Evolutionary conservation across 441 rosid species (phyloP), one percentile per base, ranked within the genome.

Genomic region (Adansonia gregorii): DNA sequence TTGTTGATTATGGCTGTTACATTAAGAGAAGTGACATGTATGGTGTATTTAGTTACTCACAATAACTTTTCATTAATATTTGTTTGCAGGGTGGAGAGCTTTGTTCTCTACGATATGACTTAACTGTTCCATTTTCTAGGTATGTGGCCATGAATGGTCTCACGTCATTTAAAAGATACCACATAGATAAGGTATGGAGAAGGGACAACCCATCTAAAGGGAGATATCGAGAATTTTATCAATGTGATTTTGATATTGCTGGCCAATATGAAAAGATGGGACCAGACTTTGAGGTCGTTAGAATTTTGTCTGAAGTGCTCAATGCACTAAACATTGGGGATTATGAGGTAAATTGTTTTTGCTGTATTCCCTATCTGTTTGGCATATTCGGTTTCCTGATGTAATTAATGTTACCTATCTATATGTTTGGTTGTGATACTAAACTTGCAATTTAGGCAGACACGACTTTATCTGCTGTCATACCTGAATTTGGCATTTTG

Each of bases 141-240:
- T 90, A 86, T 80, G 93, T 96, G 87, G 99, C 98, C 68, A 91
- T 93, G 95, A 93, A 96, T 85, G 93, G 97, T 67, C 84, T 89
- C 80, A 88, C 92, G 8, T 89, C 97, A 43, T 88, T 93, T 73
- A 94, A 88, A 87, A 86, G 98, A 77, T 88, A 94, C 85, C 97
- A 94, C 80, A 90, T 96, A 82, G 98, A 93, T 49, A 93, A 94
- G 78, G 97, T 93, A 49, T 93, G 93, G 83, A 86, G 97, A 84
- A 89, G 98, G 67, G 98, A 94, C 82, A 95, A 95, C 74, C 99
- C 98, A 51, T 89, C 99, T 43, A 94, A 92, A 83, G 98, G 98
- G 64, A 87, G 99, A 85, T 95, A 86, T 78, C 91, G 97, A 22
- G 98, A 95, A 89, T 95, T 95, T 83, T 95, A 92, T 82, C 99